phyloP scores from a whole-genome alignment of 192 early-diverging fungal genomes.

The Endogone sp. region DNA sequence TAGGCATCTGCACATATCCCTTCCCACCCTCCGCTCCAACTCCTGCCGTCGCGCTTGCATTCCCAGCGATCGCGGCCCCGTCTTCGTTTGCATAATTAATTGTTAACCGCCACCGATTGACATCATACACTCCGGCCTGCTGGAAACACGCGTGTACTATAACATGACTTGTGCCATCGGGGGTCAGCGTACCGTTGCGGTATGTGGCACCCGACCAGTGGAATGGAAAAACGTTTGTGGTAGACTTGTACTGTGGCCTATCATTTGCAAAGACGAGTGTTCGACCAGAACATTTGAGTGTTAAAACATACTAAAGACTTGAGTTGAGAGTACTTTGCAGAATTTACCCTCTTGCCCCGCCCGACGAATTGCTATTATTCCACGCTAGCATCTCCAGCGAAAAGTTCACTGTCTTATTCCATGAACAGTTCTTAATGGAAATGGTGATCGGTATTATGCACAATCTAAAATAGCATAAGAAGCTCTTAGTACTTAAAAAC shows the following conservation, averaged over 20 bases:
- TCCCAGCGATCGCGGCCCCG: constrained; percentile 2
- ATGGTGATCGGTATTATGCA: constrained; percentile 54
- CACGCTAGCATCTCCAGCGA: constrained; percentile 53
- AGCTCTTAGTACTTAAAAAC: neutral
- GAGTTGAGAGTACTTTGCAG: neutral
- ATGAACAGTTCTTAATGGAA: constrained; percentile 65
- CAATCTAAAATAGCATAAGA: constrained; percentile 32
- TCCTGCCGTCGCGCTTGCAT: neutral
- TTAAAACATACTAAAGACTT: neutral
- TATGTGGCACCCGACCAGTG: constrained; percentile 62
- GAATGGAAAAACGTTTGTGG: constrained; percentile 37
- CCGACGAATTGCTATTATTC: constrained; percentile 10
- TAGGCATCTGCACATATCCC: constrained; percentile 5
- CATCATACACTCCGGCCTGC: constrained; percentile 63
- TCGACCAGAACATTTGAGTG: neutral
- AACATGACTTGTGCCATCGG: constrained; percentile 42
- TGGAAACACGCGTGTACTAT: constrained; percentile 52
- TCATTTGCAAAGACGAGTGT: constrained; percentile 9
- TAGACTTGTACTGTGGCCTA: constrained; percentile 6
- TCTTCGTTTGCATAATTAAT: constrained; percentile 24
- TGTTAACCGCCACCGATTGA: constrained; percentile 70
- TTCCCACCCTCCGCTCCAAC: neutral
- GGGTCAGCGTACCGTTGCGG: constrained; percentile 50
- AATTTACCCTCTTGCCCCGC: constrained; percentile 7
- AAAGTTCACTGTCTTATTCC: constrained; percentile 56